These are phyloP conservation scores for Sistotremastrum niveocremeum DNA, from an alignment of 768 basidiomycete species.

Conservation along the genomic window DNA sequence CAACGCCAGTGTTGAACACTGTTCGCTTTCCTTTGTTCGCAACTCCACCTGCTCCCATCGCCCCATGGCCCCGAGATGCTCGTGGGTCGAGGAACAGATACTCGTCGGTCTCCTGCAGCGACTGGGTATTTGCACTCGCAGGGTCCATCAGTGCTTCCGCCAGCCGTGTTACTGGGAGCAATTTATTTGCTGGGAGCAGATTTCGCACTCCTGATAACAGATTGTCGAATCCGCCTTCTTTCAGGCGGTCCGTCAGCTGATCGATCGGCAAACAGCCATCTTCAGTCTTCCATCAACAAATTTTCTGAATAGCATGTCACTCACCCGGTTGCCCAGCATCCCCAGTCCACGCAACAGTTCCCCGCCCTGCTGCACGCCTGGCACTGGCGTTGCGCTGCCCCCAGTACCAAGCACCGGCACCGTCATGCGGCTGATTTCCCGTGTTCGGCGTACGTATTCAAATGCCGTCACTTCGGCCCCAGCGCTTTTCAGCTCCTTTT, in stretches of 20 bases:
- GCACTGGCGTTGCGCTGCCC: conserved; percentile 51
- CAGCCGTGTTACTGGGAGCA: conserved; percentile 82
- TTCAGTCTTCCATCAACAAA: background rate
- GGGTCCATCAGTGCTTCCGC: conserved; percentile 98
- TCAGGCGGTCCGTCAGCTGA: conserved; percentile 83
- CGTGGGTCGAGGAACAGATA: conserved; percentile 90
- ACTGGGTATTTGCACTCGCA: conserved; percentile 83
- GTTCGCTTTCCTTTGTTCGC: conserved; percentile 32
- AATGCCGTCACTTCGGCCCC: conserved; percentile 76
- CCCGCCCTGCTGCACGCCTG: conserved; percentile 58
- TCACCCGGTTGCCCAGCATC: conserved; percentile 75
- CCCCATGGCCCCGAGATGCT: conserved; percentile 40
- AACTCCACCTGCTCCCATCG: conserved; percentile 14
- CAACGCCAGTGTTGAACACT: conserved; percentile 79
- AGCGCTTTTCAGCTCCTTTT: conserved; percentile 70
- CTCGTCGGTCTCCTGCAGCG: conserved; percentile 92
- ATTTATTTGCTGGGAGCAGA: conserved; percentile 89
- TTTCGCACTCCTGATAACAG: conserved; percentile 96
- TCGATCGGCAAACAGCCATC: background rate
- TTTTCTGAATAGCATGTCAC: conserved; percentile 10
- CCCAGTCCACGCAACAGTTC: conserved; percentile 93
- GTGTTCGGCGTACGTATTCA: conserved; percentile 82
- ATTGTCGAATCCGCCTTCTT: conserved; percentile 94
- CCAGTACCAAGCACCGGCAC: conserved; percentile 46
- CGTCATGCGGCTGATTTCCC: conserved; percentile 90